phyloP scores from a whole-genome alignment of 768 basidiomycete genomes.

The Epithele typhae region DNA sequence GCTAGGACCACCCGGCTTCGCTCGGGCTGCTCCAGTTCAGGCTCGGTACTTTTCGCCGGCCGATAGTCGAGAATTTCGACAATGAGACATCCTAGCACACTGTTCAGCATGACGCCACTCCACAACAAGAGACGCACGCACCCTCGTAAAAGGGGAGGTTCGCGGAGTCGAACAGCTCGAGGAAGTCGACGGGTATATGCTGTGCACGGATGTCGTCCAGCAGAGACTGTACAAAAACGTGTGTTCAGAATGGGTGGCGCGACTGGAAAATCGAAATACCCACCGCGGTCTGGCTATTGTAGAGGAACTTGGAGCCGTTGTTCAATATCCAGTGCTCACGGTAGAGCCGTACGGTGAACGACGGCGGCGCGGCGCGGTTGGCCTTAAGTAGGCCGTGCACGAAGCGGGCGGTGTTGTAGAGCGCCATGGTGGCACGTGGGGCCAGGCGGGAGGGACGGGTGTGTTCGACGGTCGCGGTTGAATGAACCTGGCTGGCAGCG shows the following conservation, averaged over 20 bases:
- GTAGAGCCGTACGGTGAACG: conserved; percentile 75
- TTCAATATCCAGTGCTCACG: conserved; percentile 82
- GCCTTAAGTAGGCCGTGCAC: conserved; percentile 56
- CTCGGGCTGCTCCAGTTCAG: conserved; percentile 53
- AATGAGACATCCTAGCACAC: conserved; percentile 67
- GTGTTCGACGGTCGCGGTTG: too few species aligned
- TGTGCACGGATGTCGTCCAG: conserved; percentile 81
- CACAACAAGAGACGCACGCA: conserved; percentile 24
- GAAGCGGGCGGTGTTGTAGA: conserved; percentile 71
- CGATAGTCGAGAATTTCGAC: conserved; percentile 81
- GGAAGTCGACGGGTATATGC: conserved; percentile 81
- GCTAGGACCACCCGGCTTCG: conserved; percentile 71
- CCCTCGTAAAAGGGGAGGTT: conserved; percentile 83
- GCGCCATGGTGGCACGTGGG: conserved; percentile 42
- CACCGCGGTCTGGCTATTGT: conserved; percentile 72
- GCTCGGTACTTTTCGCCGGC: conserved; percentile 52
- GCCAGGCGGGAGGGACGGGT: not conserved
- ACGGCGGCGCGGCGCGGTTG: conserved; percentile 55
- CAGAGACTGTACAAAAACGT: conserved; percentile 48
- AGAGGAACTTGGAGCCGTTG: conserved; percentile 75
- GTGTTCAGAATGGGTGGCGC: too few species aligned
- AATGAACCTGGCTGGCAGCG: too few species aligned
- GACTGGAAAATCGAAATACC: too few species aligned
- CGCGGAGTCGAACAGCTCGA: conserved; percentile 72
- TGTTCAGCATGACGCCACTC: not conserved